Conservation (phyloP, 148 eudicot species). For the Selenicereus undatus region DNA sequence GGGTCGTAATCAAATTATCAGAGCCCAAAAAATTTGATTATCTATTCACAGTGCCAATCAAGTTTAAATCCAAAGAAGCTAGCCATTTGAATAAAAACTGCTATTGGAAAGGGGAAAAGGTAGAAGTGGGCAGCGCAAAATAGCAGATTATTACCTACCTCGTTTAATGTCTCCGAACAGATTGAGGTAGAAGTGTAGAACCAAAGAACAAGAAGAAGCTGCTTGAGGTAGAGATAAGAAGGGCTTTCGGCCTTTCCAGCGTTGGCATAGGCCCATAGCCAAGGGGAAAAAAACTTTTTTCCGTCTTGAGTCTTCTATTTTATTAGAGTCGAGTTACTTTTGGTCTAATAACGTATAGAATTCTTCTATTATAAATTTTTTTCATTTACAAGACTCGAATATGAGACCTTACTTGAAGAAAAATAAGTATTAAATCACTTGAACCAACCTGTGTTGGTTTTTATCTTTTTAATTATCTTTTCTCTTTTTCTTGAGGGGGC, state of each 20-base stretch:
- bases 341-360: too few species aligned
- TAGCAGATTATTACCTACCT: constrained; percentile 17
- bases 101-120: background rate
- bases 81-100: constrained; percentile 9
- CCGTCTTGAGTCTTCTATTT: too few species aligned
- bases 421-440: too few species aligned
- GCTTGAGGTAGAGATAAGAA: background rate
- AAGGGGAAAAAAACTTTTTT: background rate
- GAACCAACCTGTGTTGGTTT: too few species aligned
- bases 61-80: constrained; percentile 12
- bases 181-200: background rate
- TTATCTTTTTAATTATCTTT: too few species aligned
- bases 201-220: background rate
- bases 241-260: background rate
- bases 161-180: background rate
- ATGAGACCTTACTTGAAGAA: too few species aligned
- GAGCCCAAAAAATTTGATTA: background rate
- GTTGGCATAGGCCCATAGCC: background rate
- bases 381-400: too few species aligned
- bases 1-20: background rate
- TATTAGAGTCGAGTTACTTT: too few species aligned
- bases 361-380: too few species aligned
- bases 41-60: constrained; percentile 11
- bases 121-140: background rate
- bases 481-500: too few species aligned